phyloP scores from a whole-genome alignment of 1,139 yeast species.

The Sugiyamaella novakii region DNA sequence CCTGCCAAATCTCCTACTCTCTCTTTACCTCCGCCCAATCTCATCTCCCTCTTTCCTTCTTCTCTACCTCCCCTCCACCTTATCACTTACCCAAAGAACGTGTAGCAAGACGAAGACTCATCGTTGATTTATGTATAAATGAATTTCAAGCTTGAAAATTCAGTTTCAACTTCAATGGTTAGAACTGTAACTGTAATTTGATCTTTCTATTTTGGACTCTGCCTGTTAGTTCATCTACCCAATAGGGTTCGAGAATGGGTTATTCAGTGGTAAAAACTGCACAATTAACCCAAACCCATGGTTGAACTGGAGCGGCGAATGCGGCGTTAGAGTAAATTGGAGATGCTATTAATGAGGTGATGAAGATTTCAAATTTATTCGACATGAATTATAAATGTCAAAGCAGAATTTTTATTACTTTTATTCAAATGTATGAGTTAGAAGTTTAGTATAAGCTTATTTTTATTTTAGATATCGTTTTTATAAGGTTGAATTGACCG shows the following conservation, averaged over 20 bases:
- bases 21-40: no score
- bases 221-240: background rate
- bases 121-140: conserved; percentile 19
- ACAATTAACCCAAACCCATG: background rate
- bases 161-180: background rate
- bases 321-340: background rate
- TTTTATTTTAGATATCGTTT: no score
- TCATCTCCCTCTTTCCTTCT: background rate
- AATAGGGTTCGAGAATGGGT: conserved; percentile 17
- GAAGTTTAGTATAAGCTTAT: no score
- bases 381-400: no score
- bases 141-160: conserved; percentile 5
- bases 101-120: conserved; percentile 39
- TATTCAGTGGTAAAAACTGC: conserved; percentile 6
- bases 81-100: conserved; percentile 34
- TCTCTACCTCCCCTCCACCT: background rate
- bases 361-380: no score
- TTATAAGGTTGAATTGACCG: no score
- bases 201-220: conserved; percentile 4
- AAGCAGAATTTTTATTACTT: no score
- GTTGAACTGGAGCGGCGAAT: background rate
- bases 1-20: no score
- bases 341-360: no score
- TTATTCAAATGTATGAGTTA: no score
- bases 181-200: background rate